Evolutionary conservation across 2,329 filamentous ascomycete genomes (phyloP).

Genomic region (Ophiocordyceps camponoti-rufipedis): DNA sequence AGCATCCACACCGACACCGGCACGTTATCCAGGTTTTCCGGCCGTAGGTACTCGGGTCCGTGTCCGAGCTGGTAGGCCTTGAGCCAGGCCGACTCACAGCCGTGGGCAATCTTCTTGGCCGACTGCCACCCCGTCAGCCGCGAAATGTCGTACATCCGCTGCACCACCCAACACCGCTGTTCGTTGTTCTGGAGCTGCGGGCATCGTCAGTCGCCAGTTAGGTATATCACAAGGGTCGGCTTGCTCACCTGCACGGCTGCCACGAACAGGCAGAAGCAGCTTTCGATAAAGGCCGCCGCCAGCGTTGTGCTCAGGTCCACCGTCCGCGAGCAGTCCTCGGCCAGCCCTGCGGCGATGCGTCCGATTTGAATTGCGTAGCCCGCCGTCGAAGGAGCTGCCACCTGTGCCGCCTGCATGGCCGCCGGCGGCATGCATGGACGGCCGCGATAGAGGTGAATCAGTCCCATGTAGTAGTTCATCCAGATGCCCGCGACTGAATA

Average conservation of each 20-base stretch:
- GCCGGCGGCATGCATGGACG: slow-evolving; percentile 86
- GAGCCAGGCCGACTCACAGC: slow-evolving; percentile 72
- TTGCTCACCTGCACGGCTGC: slow-evolving; percentile 50
- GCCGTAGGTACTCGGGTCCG: slow-evolving; percentile 54
- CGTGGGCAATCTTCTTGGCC: slow-evolving; percentile 60
- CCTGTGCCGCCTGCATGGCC: slow-evolving; percentile 68
- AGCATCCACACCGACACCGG: slow-evolving; percentile 27
- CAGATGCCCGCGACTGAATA: slow-evolving; percentile 78
- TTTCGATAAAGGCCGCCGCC: slow-evolving; percentile 68
- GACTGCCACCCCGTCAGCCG: slow-evolving; percentile 78
- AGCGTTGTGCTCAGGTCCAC: slow-evolving; percentile 55
- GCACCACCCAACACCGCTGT: slow-evolving; percentile 65
- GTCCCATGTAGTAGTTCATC: slow-evolving; percentile 71
- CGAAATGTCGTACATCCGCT: slow-evolving; percentile 55
- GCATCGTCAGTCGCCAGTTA: neutral
- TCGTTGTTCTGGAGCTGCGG: slow-evolving; percentile 29
- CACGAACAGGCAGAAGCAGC: slow-evolving; percentile 69
- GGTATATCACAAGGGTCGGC: no score
- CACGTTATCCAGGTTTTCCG: slow-evolving; percentile 17
- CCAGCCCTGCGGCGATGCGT: slow-evolving; percentile 58
- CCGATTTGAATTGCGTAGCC: slow-evolving; percentile 58
- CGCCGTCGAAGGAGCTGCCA: slow-evolving; percentile 56
- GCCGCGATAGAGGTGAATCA: slow-evolving; percentile 64
- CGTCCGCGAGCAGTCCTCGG: slow-evolving; percentile 32
- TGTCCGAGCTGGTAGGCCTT: slow-evolving; percentile 54